phyloP scores from a whole-genome alignment of 2,329 filamentous ascomycete genomes.

The Clonostachys solani region DNA sequence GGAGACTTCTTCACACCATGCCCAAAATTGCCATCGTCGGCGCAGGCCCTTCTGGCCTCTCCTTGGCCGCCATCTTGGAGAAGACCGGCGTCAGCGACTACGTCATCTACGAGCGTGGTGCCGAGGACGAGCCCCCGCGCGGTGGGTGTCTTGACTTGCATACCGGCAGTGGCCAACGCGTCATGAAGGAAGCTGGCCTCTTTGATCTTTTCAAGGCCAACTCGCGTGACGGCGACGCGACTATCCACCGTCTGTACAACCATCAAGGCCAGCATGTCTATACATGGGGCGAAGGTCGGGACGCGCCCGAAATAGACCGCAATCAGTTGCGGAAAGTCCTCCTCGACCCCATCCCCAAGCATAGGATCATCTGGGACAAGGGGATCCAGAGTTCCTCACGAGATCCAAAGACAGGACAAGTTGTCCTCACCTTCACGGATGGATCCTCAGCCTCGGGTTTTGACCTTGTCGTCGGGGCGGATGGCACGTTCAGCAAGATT shows the following conservation, averaged over 20 bases:
- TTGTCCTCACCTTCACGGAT: not conserved
- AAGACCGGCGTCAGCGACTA: conserved; percentile 21
- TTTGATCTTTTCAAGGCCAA: conserved; percentile 23
- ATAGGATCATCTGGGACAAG: conserved; percentile 17
- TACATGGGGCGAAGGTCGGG: conserved; percentile 13
- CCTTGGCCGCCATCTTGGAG: conserved; percentile 40
- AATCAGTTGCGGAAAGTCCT: conserved; percentile 25
- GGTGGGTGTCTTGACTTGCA: conserved; percentile 47
- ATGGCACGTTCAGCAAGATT: conserved; percentile 15
- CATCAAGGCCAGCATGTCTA: conserved; percentile 34
- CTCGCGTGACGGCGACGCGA: not conserved
- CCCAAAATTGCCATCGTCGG: conserved; percentile 37
- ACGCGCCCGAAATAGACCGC: conserved; percentile 32
- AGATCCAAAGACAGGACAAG: not conserved
- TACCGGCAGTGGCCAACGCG: conserved; percentile 34
- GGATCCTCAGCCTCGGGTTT: not conserved
- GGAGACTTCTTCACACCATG: not conserved
- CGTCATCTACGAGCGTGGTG: conserved; percentile 27
- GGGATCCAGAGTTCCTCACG: not conserved
- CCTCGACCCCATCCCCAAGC: conserved; percentile 17
- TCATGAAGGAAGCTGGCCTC: conserved; percentile 36
- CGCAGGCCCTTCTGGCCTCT: conserved; percentile 39
- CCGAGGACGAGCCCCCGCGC: conserved; percentile 11
- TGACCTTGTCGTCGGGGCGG: conserved; percentile 2
- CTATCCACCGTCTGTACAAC: conserved; percentile 26